Conservation (phyloP, 306 rosid species). For the Quercus mongolica region DNA sequence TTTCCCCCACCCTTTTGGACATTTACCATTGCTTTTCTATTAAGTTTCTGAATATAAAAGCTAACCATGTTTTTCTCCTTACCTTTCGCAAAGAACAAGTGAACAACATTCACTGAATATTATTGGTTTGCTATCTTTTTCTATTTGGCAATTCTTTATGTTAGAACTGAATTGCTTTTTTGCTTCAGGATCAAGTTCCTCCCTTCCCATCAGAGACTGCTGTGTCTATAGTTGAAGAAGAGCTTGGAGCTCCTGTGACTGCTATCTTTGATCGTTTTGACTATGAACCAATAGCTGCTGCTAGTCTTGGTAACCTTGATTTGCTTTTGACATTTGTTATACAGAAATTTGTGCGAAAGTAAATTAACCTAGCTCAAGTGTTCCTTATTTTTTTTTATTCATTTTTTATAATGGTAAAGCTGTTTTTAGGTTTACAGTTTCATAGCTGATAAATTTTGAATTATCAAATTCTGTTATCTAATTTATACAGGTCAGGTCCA, state of each 20-base stretch:
- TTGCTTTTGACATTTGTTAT: slow-evolving; percentile 16
- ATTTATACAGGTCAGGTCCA: slow-evolving; percentile 93
- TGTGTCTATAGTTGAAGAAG: slow-evolving; percentile 75
- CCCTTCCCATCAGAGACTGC: slow-evolving; percentile 96
- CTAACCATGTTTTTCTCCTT: neutral
- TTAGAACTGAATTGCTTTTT: slow-evolving; percentile 22
- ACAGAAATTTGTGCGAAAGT: neutral
- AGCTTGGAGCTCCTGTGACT: slow-evolving; percentile 76
- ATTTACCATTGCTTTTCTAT: neutral
- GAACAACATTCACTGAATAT: neutral
- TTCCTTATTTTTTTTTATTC: neutral
- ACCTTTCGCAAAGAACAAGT: neutral
- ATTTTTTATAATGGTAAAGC: neutral
- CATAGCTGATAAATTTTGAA: slow-evolving; percentile 18
- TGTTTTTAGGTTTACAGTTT: neutral
- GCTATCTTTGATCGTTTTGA: slow-evolving; percentile 78
- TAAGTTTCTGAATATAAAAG: neutral
- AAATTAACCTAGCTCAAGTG: slow-evolving; percentile 12
- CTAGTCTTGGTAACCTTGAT: slow-evolving; percentile 86
- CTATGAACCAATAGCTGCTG: slow-evolving; percentile 97
- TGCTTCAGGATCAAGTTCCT: slow-evolving; percentile 95
- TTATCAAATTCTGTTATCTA: slow-evolving; percentile 3
- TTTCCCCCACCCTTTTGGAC: neutral
- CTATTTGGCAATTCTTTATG: slow-evolving; percentile 19
- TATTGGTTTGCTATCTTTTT: neutral